A percentile compares a stretch with the other conserved stretches of the same genome.
Conservation (phyloP, 768 basidiomycete genomes). For the Suillus placidus region DNA sequence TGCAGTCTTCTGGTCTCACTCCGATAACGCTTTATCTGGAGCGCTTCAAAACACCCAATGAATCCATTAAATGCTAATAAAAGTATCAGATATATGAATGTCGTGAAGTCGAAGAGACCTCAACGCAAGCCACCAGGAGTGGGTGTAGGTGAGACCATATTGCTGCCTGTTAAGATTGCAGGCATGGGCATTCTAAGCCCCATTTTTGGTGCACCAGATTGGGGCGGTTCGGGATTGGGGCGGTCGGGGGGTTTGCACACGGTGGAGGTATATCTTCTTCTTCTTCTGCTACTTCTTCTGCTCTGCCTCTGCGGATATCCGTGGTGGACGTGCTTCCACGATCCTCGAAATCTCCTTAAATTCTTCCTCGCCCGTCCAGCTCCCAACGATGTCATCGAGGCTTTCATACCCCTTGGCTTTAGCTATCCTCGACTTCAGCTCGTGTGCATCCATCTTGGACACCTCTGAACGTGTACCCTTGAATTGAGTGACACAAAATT, state of each 20-base stretch:
- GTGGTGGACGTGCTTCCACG: constrained; percentile 38
- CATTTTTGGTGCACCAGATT: constrained; percentile 50
- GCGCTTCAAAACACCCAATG: neutral
- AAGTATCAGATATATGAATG: neutral
- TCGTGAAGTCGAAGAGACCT: neutral
- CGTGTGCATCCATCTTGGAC: constrained; percentile 61
- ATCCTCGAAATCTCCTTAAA: constrained; percentile 54
- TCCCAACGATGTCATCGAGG: constrained; percentile 51
- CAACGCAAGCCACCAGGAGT: constrained; percentile 23
- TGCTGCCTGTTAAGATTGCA: constrained; percentile 44
- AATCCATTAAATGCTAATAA: neutral
- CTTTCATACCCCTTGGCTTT: constrained; percentile 65
- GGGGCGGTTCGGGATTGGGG: constrained; percentile 61
- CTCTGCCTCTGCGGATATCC: constrained; percentile 5
- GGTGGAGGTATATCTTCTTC: constrained; percentile 34
- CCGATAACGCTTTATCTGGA: neutral
- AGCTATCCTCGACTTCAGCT: constrained; percentile 53
- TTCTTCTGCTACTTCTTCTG: constrained; percentile 32
- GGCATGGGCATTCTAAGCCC: constrained; percentile 38
- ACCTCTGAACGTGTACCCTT: constrained; percentile 61
- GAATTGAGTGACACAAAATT: constrained; percentile 86
- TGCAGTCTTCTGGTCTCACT: neutral
- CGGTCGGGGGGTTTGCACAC: constrained; percentile 49
- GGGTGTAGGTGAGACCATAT: constrained; percentile 51
- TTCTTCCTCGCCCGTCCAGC: constrained; percentile 64